Base-by-base conservation (phyloP, 1,139 yeast species). In the Groenewaldozyma auringiensis region DNA sequence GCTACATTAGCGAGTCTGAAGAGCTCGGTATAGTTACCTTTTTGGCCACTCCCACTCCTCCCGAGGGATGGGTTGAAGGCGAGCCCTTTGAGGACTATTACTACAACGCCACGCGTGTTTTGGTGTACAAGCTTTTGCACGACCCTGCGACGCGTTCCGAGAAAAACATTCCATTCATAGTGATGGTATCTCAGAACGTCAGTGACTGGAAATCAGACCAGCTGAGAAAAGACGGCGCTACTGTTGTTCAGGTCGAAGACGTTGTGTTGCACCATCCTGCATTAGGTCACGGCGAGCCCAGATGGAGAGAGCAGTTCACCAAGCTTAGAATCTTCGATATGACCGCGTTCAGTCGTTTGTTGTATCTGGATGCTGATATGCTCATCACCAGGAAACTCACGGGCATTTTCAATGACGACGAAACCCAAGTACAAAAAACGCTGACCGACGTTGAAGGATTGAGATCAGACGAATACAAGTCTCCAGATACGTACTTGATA, bases 361-460 rank as follows among this genome's bases (percentile, higher is more conserved):
- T 49, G 33, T 49, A 48, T 36, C 37, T 49, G n/a, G 52, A 49
- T 36, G 40, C 42, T 3, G 52, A 49, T 46, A 48, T 49, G 51
- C 39, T 49, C 3, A 31, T 49, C 16, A 17, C 37, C 1, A 42
- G 36, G 20, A 36, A 43, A 11, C 25, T 49, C 18, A 49, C 48
- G 36, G 50, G 45, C 2, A 35, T 49, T 17, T 49, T 46, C 29
- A 42, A 48, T 13, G 52, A 49, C 38, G 47, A 42, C 2, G 51
- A 33, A 17, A 33, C 44, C 11, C 21, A 48, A 20, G 20, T 37
- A 18, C 47, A 44, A 6, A 16, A 25, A n/a, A 16, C 14, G 3
- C n/a, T 29, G 13, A 4, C 14, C 6, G 18, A 4, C 2, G 25
- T 8, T 32, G 32, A n/a, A 18, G 25, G 9, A 17, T 25, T 21